Evolutionary conservation across 2,329 filamentous ascomycete genomes (phyloP), one percentile per base, ranked within the genome.

Genomic region (Fonsecaea multimorphosa): DNA sequence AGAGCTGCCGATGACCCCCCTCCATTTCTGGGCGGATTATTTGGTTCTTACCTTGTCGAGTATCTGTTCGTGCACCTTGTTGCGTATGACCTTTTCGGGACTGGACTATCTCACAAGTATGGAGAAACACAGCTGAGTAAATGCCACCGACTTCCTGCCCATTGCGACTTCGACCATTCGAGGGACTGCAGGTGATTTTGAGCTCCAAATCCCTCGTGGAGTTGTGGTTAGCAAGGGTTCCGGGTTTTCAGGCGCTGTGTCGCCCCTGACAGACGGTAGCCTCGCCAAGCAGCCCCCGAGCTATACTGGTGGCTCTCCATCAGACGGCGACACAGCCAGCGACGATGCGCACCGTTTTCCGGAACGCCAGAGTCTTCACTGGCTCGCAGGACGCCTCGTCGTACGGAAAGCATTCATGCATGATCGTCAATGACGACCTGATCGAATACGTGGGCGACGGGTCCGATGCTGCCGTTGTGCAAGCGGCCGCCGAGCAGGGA

Each of bases 401-500:
- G 8, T 29, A 61, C 1, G 57, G 58, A 14, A 65, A 54, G 38
- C 65, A 70, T 40, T 58, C 72, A 1, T 78, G 76, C 56, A 72
- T 83, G 73, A 72, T 82, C 14, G 72, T 82, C 19, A 69, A 77
- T 12, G 73, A 78, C 60, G 79, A 77, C 36, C 76, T 71, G 19
- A 83, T 83, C 55, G 68, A 70, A 8, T 77, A 81, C 66, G 74
- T 83, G 36, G 81, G 82, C 14, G 34, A 66, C 8, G 71, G 75
- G 2, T 63, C 78, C 19, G 71, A 79, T 31, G 62, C 61, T 2
- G 52, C 61, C 2, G 65, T 74, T 2, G 65, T 74, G 7, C 63
- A 65, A 6, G 56, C 68, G 0, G 74, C 74, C 24, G 69, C 54
- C 19, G 55, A 62, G 61, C 56, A 64, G 49, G 65, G 72, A 19